Conservation (phyloP, 2,329 filamentous ascomycete species). For the Penicillium capsulatum region DNA sequence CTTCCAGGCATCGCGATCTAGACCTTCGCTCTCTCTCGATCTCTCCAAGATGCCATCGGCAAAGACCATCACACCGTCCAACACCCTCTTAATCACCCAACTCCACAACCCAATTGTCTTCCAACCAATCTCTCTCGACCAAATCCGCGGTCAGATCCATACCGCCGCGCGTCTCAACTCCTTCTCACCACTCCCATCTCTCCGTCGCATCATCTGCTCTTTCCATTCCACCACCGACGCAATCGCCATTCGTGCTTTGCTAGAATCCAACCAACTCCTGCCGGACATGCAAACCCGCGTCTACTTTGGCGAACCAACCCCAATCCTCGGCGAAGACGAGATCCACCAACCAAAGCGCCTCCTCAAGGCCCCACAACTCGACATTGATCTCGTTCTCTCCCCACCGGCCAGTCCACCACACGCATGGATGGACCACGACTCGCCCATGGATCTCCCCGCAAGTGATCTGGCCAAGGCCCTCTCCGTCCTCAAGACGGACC, state of each 20-base stretch:
- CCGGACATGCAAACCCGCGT: slow-evolving; percentile 38
- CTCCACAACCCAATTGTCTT: slow-evolving; percentile 46
- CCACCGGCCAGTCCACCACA: slow-evolving; percentile 61
- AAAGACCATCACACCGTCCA: slow-evolving; percentile 46
- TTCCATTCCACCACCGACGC: slow-evolving; percentile 44
- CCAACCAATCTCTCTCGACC: slow-evolving; percentile 42
- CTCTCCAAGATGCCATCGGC: slow-evolving; percentile 43
- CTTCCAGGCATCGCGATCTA: slow-evolving; percentile 22
- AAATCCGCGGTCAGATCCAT: slow-evolving; percentile 43
- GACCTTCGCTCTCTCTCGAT: slow-evolving; percentile 43
- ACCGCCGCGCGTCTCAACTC: slow-evolving; percentile 45
- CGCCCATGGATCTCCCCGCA: slow-evolving; percentile 61
- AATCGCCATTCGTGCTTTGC: slow-evolving; percentile 40
- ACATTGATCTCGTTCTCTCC: slow-evolving; percentile 63
- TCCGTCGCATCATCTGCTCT: slow-evolving; percentile 50
- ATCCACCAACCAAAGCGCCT: slow-evolving; percentile 39
- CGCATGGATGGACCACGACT: slow-evolving; percentile 62
- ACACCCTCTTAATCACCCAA: slow-evolving; percentile 50
- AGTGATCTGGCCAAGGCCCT: slow-evolving; percentile 58
- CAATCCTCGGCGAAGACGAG: slow-evolving; percentile 37
- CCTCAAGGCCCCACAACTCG: slow-evolving; percentile 53
- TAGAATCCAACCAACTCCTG: slow-evolving; percentile 39
- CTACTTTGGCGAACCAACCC: slow-evolving; percentile 53
- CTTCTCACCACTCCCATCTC: slow-evolving; percentile 49
- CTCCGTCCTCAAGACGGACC: slow-evolving; percentile 44